These are phyloP conservation scores for Euphorbia tirucalli DNA, from an alignment of 345 rosid species.

Conservation along the genomic window DNA sequence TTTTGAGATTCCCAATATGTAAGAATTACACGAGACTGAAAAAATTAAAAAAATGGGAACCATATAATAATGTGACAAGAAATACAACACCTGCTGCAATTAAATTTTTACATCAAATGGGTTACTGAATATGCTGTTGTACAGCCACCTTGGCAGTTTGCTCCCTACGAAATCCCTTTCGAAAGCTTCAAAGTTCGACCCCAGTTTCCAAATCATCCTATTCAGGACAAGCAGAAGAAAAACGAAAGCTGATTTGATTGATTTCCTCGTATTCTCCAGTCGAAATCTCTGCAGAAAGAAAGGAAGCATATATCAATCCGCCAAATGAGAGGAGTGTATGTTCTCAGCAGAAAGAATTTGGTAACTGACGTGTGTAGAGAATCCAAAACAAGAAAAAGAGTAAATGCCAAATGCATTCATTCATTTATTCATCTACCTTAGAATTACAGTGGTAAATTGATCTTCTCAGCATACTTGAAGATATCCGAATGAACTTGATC, in stretches of 20 bases:
- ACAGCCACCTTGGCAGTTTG: conserved; percentile 7
- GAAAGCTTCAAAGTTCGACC: not conserved
- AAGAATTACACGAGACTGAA: conserved; percentile 5
- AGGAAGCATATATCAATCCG: not conserved
- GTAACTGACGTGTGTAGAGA: too few species aligned
- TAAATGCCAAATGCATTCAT: too few species aligned
- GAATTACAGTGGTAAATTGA: conserved; percentile 51
- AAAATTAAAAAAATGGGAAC: too few species aligned
- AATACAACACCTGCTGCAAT: not conserved
- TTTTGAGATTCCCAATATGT: not conserved
- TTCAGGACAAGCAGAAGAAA: conserved; percentile 15
- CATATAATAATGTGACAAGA: not conserved
- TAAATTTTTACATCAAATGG: not conserved
- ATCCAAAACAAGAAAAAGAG: too few species aligned
- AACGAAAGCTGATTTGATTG: not conserved
- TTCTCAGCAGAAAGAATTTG: too few species aligned
- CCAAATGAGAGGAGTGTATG: not conserved
- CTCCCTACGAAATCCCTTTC: conserved; percentile 1
- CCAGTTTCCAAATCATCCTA: not conserved
- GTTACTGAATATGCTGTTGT: not conserved
- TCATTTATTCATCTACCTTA: not conserved
- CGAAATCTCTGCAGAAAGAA: conserved; percentile 3
- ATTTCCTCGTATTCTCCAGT: not conserved
- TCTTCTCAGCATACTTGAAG: conserved; percentile 79
- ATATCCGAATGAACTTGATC: conserved; percentile 82